These are phyloP conservation scores for Microcyclosporella mali DNA, from an alignment of 2,329 filamentous ascomycete genomes.

Conservation along the genomic window DNA sequence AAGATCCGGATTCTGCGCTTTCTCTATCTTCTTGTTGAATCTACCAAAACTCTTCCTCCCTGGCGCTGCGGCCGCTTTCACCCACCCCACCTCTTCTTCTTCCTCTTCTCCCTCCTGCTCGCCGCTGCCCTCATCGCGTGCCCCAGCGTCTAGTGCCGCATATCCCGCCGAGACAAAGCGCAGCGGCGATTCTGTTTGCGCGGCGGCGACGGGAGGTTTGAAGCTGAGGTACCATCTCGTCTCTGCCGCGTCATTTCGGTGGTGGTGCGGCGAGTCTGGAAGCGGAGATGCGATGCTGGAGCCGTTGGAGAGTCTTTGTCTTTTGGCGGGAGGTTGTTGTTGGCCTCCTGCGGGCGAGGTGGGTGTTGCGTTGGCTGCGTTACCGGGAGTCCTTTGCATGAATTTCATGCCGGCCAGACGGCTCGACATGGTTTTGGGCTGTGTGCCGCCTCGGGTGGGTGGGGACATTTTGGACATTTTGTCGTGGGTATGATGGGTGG, in stretches of 20 bases:
- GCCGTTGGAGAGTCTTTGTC: constrained; percentile 50
- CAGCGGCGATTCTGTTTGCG: constrained; percentile 37
- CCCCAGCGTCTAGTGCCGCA: constrained; percentile 42
- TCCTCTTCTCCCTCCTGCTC: constrained; percentile 31
- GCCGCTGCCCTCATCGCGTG: constrained; percentile 22
- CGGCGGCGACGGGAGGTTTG: constrained; percentile 35
- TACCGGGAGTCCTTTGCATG: constrained; percentile 73
- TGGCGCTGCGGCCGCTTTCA: constrained; percentile 28
- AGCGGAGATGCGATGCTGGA: constrained; percentile 35
- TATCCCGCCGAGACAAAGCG: constrained; percentile 57
- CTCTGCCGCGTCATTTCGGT: constrained; percentile 50
- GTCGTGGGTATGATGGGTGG: background rate
- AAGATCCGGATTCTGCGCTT: constrained; percentile 34
- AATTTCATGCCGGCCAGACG: constrained; percentile 77
- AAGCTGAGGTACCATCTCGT: constrained; percentile 67
- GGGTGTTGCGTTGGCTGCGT: constrained; percentile 50
- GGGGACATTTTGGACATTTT: too few relatives aligned
- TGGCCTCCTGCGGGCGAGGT: constrained; percentile 43
- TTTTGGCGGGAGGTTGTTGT: constrained; percentile 58
- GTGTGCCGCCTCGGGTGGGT: constrained; percentile 21
- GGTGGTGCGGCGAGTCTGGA: constrained; percentile 39
- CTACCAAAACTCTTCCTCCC: constrained; percentile 49
- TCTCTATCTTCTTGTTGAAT: constrained; percentile 38
- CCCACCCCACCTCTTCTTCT: constrained; percentile 31
- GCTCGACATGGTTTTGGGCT: constrained; percentile 72